phyloP scores from a whole-genome alignment of 2,329 filamentous ascomycete genomes.

The Apiospora kogelbergensis region DNA sequence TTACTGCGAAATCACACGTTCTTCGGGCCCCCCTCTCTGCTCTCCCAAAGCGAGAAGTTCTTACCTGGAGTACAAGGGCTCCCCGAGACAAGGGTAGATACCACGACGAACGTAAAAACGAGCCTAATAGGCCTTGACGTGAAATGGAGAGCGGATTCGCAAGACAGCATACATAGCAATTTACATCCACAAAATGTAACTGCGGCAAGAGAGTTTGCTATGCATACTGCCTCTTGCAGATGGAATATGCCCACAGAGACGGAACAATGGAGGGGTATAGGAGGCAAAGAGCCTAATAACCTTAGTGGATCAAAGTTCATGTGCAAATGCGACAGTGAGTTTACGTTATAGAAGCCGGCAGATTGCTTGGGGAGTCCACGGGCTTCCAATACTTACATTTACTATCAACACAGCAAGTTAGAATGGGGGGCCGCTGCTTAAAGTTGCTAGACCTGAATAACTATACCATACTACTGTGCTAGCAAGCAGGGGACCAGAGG shows the following conservation, averaged over 20 bases:
- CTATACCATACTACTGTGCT: neutral
- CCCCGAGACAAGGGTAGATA: neutral
- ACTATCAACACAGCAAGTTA: neutral
- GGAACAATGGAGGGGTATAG: neutral
- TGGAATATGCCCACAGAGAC: neutral
- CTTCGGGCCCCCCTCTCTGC: neutral
- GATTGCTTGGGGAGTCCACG: neutral
- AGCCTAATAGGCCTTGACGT: neutral
- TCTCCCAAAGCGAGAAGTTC: neutral
- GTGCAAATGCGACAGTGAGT: neutral
- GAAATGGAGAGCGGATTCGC: neutral
- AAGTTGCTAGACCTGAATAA: neutral
- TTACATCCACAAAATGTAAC: neutral
- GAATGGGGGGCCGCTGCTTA: neutral
- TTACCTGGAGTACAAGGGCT: neutral
- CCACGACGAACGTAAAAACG: neutral
- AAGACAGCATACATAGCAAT: neutral
- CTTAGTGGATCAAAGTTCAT: neutral
- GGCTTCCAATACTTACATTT: neutral
- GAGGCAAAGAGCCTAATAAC: neutral
- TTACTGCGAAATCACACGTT: neutral
- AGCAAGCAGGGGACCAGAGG: neutral
- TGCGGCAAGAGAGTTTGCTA: neutral
- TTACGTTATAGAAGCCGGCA: neutral
- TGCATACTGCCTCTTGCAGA: too few relatives aligned